A percentile compares a stretch with the other conserved stretches of the same genome.
Evolutionary conservation across 23 red algal species (phyloP).

Genomic region (Gracilaria gracilis): DNA sequence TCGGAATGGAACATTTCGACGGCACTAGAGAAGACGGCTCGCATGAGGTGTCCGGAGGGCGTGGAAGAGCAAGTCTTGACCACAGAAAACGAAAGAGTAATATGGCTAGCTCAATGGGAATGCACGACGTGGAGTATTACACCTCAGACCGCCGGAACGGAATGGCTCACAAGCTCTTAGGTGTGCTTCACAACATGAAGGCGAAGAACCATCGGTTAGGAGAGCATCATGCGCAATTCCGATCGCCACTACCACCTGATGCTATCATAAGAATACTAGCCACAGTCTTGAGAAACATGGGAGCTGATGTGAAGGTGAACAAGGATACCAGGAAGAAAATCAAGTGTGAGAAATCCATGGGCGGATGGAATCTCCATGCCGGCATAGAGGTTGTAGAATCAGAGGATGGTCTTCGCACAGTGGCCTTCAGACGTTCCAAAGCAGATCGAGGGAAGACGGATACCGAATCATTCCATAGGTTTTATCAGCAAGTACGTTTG

Average conservation of each 20-base stretch:
- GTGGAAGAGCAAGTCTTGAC: background rate
- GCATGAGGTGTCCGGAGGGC: background rate
- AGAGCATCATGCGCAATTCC: conserved; percentile 64
- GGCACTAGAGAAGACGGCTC: background rate
- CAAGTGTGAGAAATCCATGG: conserved; percentile 27
- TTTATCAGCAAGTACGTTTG: conserved; percentile 44
- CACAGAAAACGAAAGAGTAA: conserved; percentile 15
- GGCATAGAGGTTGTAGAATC: conserved; percentile 50
- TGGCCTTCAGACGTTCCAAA: conserved; percentile 53
- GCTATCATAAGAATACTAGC: conserved; percentile 44
- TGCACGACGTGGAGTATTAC: conserved; percentile 79
- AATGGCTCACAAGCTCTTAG: conserved; percentile 44
- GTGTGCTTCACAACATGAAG: conserved; percentile 69
- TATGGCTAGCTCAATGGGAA: conserved; percentile 76
- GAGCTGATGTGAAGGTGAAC: conserved; percentile 51
- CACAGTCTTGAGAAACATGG: conserved; percentile 49
- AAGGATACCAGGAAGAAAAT: conserved; percentile 67
- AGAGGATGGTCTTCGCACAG: conserved; percentile 47
- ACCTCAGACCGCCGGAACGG: conserved; percentile 39
- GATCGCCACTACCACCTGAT: conserved; percentile 26
- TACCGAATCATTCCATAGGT: conserved; percentile 51
- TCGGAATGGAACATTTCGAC: background rate
- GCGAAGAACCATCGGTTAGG: conserved; percentile 63
- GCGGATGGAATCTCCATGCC: conserved; percentile 34
- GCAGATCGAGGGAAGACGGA: conserved; percentile 64